These are phyloP conservation scores for Ogataea trehaloabstinens DNA, from an alignment of 805 yeast genomes.

Conservation along the genomic window DNA sequence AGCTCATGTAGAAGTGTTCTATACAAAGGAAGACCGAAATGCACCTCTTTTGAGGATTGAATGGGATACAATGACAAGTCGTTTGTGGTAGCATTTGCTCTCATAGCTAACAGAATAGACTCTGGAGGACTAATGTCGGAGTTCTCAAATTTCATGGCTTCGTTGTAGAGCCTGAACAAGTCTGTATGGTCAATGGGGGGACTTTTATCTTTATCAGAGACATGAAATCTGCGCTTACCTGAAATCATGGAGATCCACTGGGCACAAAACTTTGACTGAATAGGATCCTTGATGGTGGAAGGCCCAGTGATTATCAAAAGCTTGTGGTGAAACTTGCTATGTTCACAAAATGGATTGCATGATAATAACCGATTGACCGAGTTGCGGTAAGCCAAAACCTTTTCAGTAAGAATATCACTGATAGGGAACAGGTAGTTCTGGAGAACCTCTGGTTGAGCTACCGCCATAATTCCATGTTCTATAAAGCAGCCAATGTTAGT, in stretches of 20 bases:
- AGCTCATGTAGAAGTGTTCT: conserved; percentile 39
- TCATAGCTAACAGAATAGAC: conserved; percentile 33
- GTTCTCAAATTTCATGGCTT: conserved; percentile 7
- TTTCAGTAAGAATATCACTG: conserved; percentile 25
- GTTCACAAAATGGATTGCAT: neutral
- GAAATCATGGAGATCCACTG: conserved; percentile 36
- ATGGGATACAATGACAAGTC: conserved; percentile 17
- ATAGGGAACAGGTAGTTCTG: conserved; percentile 40
- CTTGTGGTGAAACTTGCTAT: conserved; percentile 8
- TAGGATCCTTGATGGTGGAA: conserved; percentile 26
- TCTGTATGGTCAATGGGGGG: conserved; percentile 7
- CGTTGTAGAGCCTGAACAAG: conserved; percentile 6
- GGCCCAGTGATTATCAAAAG: conserved; percentile 43
- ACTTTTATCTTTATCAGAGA: conserved; percentile 1
- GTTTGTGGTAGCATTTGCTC: conserved; percentile 37
- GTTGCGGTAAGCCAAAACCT: conserved; percentile 33
- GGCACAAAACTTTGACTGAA: conserved; percentile 40
- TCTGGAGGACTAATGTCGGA: conserved; percentile 7
- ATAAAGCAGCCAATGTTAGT: conserved; percentile 5
- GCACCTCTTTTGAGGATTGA: conserved; percentile 27
- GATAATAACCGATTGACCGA: conserved; percentile 22
- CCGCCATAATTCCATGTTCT: conserved; percentile 36
- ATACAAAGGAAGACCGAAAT: conserved; percentile 40
- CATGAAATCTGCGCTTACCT: conserved; percentile 19
- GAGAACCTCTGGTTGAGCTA: conserved; percentile 44